Evolutionary conservation across 768 basidiomycete genomes (phyloP).

Genomic region (Tricholoma terreum): DNA sequence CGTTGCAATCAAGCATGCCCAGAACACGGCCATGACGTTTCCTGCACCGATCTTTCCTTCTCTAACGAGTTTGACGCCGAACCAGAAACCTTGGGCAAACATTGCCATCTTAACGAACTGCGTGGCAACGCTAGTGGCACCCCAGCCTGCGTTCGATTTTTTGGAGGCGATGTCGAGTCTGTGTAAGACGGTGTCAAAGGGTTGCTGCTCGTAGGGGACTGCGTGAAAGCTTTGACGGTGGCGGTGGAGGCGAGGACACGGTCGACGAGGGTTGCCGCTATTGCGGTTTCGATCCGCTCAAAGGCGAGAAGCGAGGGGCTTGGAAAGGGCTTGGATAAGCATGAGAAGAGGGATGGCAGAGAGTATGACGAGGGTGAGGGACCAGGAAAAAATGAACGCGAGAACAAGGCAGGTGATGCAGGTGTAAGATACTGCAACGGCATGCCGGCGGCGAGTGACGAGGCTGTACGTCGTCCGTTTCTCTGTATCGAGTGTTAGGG

Average conservation of each 20-base stretch:
- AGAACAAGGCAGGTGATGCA: conserved; percentile 80
- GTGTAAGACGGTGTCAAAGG: conserved; percentile 42
- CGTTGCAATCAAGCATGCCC: conserved; percentile 92
- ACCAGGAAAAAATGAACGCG: conserved; percentile 75
- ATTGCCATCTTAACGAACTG: conserved; percentile 87
- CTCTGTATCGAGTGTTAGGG: no score
- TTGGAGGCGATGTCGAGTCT: conserved; percentile 45
- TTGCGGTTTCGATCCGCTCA: conserved; percentile 66
- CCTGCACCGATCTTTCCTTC: no score
- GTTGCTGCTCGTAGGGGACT: conserved; percentile 42
- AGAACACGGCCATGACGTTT: no score
- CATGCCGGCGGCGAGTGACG: no score
- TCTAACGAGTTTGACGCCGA: no score
- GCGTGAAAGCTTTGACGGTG: conserved; percentile 94
- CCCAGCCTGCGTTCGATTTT: conserved; percentile 72
- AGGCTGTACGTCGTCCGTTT: conserved; percentile 85
- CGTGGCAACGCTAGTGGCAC: conserved; percentile 56
- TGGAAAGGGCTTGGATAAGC: conserved; percentile 72
- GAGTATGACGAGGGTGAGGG: conserved; percentile 90
- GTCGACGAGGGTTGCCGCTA: conserved; percentile 75
- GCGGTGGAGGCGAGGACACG: conserved; percentile 73
- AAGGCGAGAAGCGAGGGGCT: conserved; percentile 57
- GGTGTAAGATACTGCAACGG: no score
- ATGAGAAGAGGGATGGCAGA: conserved; percentile 83
- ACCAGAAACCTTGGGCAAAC: conserved; percentile 95